These are phyloP conservation scores for Claviceps sp. DNA, from an alignment of 2,329 filamentous ascomycete species.

Conservation along the genomic window DNA sequence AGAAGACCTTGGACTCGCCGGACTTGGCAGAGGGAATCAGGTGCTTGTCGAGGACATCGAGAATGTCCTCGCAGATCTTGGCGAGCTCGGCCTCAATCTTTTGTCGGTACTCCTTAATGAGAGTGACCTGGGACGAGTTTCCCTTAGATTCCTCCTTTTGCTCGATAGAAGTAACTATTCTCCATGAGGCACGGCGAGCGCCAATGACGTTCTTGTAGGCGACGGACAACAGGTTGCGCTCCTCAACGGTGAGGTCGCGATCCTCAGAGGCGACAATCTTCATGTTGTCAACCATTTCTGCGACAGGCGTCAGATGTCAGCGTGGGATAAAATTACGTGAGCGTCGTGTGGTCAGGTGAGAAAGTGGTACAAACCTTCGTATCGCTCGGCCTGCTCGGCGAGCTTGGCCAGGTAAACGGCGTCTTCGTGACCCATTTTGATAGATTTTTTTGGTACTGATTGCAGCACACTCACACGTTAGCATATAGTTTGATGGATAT, in stretches of 20 bases:
- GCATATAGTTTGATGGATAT: not conserved
- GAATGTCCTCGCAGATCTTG: constrained; percentile 96
- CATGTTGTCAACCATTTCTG: constrained; percentile 99
- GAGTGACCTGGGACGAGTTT: constrained; percentile 75
- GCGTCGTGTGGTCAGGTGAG: not conserved
- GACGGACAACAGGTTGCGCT: constrained; percentile 93
- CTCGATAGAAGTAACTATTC: constrained; percentile 96
- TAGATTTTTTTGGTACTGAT: constrained; percentile 1
- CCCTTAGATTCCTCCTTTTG: constrained; percentile 99
- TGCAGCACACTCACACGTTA: not conserved
- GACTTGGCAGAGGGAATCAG: constrained; percentile 88
- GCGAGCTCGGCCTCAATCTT: constrained; percentile 96
- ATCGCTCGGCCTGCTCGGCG: constrained; percentile 99
- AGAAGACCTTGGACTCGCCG: constrained; percentile 98
- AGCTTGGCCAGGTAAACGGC: constrained; percentile 99
- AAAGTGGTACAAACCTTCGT: constrained; percentile 66
- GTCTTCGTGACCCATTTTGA: constrained; percentile 97
- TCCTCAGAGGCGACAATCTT: constrained; percentile 90
- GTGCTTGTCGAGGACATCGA: constrained; percentile 86
- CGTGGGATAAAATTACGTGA: constrained; percentile 4
- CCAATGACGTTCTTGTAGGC: constrained; percentile 99
- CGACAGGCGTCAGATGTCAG: constrained; percentile 12
- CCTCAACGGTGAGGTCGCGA: constrained; percentile 75
- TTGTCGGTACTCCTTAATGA: constrained; percentile 97
- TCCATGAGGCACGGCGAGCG: constrained; percentile 91